Conservation (phyloP, 768 basidiomycete species). For the Panellus pusillus region DNA sequence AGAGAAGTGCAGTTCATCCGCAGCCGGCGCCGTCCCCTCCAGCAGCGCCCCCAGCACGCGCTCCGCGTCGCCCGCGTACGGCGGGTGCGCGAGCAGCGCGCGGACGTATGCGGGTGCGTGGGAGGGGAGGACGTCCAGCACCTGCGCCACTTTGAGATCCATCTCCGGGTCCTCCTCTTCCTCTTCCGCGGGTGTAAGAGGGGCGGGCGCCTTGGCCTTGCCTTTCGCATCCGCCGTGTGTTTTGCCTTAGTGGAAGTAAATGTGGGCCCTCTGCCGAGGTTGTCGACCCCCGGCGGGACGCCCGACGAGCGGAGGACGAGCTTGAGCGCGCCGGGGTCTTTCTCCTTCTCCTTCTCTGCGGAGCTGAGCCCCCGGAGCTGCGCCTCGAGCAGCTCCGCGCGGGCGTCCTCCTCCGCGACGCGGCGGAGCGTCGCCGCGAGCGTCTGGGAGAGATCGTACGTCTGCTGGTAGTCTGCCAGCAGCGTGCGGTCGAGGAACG, state of each 20-base stretch:
- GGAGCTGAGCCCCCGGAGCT: constrained; percentile 43
- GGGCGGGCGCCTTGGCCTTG: constrained; percentile 41
- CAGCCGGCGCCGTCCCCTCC: constrained; percentile 63
- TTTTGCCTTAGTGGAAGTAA: too few species aligned
- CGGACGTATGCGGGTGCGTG: constrained; percentile 56
- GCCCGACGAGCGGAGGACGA: constrained; percentile 65
- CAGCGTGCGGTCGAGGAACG: constrained; percentile 68
- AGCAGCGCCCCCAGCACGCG: constrained; percentile 69
- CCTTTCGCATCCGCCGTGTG: constrained; percentile 31
- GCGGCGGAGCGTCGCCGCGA: constrained; percentile 44
- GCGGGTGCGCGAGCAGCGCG: constrained; percentile 49
- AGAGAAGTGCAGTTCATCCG: too few species aligned
- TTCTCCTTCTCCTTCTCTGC: constrained; percentile 31
- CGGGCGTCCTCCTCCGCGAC: constrained; percentile 57
- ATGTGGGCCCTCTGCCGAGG: constrained; percentile 26
- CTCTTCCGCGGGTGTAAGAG: constrained; percentile 6
- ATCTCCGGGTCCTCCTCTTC: constrained; percentile 46
- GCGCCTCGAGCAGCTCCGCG: constrained; percentile 54
- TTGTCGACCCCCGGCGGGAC: constrained; percentile 40
- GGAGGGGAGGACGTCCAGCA: constrained; percentile 77
- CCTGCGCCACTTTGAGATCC: constrained; percentile 62
- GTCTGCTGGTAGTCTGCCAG: constrained; percentile 72
- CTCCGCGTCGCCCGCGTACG: constrained; percentile 54
- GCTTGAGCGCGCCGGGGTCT: constrained; percentile 62
- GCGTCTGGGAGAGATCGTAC: constrained; percentile 55